Evolutionary conservation across 441 rosid species (phyloP), one percentile per base, ranked within the genome.

Genomic region (Sinapis alba): DNA sequence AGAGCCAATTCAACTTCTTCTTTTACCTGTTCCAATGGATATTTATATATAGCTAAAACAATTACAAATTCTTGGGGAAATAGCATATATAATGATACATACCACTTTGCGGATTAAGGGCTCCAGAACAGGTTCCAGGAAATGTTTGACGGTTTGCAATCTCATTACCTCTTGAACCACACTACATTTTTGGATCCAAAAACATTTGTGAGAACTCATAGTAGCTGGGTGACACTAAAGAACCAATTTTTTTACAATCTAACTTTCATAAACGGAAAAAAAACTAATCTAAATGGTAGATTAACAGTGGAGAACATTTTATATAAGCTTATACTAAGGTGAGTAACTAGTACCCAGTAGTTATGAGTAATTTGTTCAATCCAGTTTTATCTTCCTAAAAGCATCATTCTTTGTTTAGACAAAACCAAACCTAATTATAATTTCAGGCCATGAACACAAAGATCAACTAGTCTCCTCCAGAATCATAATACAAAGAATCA

Each of bases 71-170:
- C 27, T 24, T 24, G 27, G 2, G 4, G 15, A 3, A 24, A n/a
- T n/a, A n/a, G n/a, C n/a, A n/a, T n/a, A n/a, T n/a, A n/a, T n/a
- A n/a, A 0, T 9, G 59, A 41, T 30, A 78, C 93, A 6, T 86
- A 93, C 97, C 97, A 95, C 99, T 79, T 87, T 86, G 50, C 99
- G 97, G 68, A 95, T 88, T 81, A 95, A 83, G 15, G 99, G 99
- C 87, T 92, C 99, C 54, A 94, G 81, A 86, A 86, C 83, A 2
- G 96, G 97, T 83, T 90, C 99, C 74, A 94, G 86, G 67, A 85
- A 79, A 74, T 83, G 89, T 78, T 90, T 87, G 69, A 89, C 85
- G 5, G 94, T 86, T 57, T 85, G 89, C 82, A 86, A 74, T 83
- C 86, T 90, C 84, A 95, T 89, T 69, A 90, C 97, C 76, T 95